Conservation (phyloP, 305 asterid genomes). For the Fraxinus velutina region DNA sequence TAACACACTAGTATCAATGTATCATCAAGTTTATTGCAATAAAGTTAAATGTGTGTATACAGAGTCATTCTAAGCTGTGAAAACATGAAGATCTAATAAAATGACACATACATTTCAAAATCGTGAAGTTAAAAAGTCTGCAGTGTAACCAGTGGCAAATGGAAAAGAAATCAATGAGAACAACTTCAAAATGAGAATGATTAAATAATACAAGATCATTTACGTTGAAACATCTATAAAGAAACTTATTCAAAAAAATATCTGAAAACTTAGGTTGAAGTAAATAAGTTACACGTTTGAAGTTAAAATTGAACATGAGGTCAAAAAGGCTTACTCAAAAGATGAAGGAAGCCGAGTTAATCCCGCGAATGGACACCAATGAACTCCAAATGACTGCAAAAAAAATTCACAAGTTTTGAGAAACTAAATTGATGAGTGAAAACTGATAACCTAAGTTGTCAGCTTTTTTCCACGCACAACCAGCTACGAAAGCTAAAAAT, state of each 20-base stretch:
- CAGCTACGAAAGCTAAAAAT: background rate
- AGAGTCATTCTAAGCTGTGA: background rate
- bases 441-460: background rate
- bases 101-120: background rate
- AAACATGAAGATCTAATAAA: background rate
- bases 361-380: slow-evolving; percentile 75
- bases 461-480: background rate
- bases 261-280: background rate
- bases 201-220: background rate
- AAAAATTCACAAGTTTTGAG: slow-evolving; percentile 21
- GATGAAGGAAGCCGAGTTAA: slow-evolving; percentile 60
- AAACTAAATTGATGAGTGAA: slow-evolving; percentile 10
- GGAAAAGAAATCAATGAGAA: background rate
- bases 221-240: background rate
- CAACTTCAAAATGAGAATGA: background rate
- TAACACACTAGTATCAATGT: background rate
- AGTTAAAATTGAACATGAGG: slow-evolving; percentile 5
- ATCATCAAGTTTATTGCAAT: background rate
- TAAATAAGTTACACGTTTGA: background rate
- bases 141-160: background rate
- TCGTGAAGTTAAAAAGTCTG: background rate
- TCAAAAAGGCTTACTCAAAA: slow-evolving; percentile 56
- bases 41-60: background rate
- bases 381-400: slow-evolving; percentile 75
- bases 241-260: background rate